Percentiles rank a stretch among this genome's conserved stretches.
Conservation (phyloP, 768 basidiomycete genomes). For the Pholiota molesta region DNA sequence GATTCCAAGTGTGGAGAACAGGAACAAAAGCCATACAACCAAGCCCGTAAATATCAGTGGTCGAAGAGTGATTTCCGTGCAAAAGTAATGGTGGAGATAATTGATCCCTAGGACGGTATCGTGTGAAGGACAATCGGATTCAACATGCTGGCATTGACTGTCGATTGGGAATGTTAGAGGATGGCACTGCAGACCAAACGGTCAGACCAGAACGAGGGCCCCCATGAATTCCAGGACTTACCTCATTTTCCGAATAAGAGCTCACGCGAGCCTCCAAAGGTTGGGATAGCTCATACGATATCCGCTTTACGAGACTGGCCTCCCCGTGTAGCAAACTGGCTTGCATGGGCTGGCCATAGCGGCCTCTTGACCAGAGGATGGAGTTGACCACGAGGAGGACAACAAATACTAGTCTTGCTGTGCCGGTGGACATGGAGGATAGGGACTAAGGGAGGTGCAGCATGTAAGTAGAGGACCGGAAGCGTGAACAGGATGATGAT, state of each 20-base stretch:
- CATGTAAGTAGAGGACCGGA: neutral
- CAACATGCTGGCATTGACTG: constrained; percentile 70
- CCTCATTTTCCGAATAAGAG: constrained; percentile 29
- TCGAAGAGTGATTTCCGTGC: constrained; percentile 55
- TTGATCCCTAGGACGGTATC: constrained; percentile 70
- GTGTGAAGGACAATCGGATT: constrained; percentile 54
- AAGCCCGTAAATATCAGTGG: constrained; percentile 66
- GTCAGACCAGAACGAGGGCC: neutral
- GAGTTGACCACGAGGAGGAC: constrained; percentile 56
- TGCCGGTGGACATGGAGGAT: constrained; percentile 47
- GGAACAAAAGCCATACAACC: constrained; percentile 81
- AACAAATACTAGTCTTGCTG: constrained; percentile 54
- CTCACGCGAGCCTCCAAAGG: constrained; percentile 23
- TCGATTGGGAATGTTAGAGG: constrained; percentile 57
- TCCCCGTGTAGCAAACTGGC: constrained; percentile 29
- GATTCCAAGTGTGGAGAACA: constrained; percentile 96
- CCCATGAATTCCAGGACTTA: constrained; percentile 12
- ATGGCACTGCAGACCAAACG: constrained; percentile 52
- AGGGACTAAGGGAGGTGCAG: constrained; percentile 17
- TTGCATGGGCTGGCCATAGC: constrained; percentile 42
- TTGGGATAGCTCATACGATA: constrained; percentile 39
- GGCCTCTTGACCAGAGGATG: constrained; percentile 67
- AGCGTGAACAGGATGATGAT: neutral
- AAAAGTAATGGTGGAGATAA: constrained; percentile 75
- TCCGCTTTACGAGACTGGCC: constrained; percentile 44